Evolutionary conservation across 768 basidiomycete species (phyloP).

Genomic region (Botryobasidium botryosum): DNA sequence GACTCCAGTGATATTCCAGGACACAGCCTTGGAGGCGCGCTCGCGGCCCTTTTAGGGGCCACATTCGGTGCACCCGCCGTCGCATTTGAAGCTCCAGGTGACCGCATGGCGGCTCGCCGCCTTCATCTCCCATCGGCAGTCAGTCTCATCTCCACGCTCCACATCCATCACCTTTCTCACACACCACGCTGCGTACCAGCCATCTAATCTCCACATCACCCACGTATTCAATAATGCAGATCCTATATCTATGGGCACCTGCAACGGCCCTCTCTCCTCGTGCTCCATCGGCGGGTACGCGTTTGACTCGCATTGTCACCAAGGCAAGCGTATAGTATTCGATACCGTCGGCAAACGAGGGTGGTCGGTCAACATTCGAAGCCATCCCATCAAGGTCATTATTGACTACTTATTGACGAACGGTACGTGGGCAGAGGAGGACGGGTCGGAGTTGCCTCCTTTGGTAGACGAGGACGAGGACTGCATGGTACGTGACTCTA

Average conservation of each 20-base stretch:
- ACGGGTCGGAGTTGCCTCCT: slow-evolving; percentile 40
- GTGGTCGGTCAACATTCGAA: slow-evolving; percentile 63
- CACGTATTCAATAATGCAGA: slow-evolving; percentile 91
- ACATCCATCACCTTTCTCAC: background rate
- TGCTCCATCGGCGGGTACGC: slow-evolving; percentile 82
- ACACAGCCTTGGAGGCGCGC: slow-evolving; percentile 72
- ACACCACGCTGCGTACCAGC: background rate
- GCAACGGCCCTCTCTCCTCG: slow-evolving; percentile 55
- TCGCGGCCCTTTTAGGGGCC: slow-evolving; percentile 67
- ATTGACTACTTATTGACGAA: slow-evolving; percentile 52
- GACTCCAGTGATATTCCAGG: slow-evolving; percentile 15
- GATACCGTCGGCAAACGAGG: slow-evolving; percentile 69
- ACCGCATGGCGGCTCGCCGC: slow-evolving; percentile 57
- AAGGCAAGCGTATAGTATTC: slow-evolving; percentile 65
- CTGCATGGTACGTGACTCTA: slow-evolving; percentile 33
- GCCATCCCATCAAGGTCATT: slow-evolving; percentile 51
- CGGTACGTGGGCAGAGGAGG: slow-evolving; percentile 53
- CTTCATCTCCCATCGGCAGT: slow-evolving; percentile 11
- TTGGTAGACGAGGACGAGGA: slow-evolving; percentile 36
- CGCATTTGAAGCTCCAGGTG: slow-evolving; percentile 81
- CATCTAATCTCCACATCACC: slow-evolving; percentile 7
- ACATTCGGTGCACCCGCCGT: slow-evolving; percentile 92
- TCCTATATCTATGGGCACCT: slow-evolving; percentile 77
- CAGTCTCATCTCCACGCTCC: background rate
- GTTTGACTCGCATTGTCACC: slow-evolving; percentile 73